Evolutionary conservation across 2,329 filamentous ascomycete species (phyloP).

Genomic region (Myotisia sp.): DNA sequence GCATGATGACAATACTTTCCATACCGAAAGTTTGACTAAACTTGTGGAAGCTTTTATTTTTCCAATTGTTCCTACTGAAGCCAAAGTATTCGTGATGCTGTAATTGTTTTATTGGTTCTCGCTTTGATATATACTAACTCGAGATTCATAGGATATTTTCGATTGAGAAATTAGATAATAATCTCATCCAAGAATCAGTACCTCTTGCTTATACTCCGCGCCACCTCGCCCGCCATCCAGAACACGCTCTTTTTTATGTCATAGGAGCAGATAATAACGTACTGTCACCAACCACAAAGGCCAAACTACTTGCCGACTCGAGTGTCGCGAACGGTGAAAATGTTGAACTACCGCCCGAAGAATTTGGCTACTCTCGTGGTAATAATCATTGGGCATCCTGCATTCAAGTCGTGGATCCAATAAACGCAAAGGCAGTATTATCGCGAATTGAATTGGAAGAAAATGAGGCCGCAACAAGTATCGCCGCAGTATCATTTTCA

Average conservation of each 20-base stretch:
- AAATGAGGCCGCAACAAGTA: constrained; percentile 83
- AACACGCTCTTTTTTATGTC: constrained; percentile 80
- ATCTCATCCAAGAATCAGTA: constrained; percentile 73
- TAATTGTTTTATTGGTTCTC: constrained; percentile 21
- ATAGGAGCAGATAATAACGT: constrained; percentile 91
- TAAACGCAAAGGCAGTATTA: constrained; percentile 57
- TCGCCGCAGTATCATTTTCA: constrained; percentile 69
- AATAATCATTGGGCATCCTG: constrained; percentile 89
- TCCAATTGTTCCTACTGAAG: constrained; percentile 98
- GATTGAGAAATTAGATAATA: constrained; percentile 72
- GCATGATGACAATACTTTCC: constrained; percentile 48
- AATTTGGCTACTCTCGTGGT: constrained; percentile 79
- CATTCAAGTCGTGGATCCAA: constrained; percentile 78
- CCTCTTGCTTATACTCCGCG: constrained; percentile 81
- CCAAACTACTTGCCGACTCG: constrained; percentile 60
- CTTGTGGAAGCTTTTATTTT: constrained; percentile 36
- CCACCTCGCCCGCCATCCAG: constrained; percentile 73
- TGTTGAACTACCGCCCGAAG: constrained; percentile 56
- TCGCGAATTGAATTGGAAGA: constrained; percentile 69
- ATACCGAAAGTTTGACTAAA: constrained; percentile 17
- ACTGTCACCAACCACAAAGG: constrained; percentile 61
- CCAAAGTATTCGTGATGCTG: constrained; percentile 11
- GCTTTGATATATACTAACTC: not conserved
- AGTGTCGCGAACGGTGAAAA: constrained; percentile 57
- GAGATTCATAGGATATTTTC: constrained; percentile 59